These are phyloP conservation scores for Claviceps paspali DNA, from an alignment of 2,329 filamentous ascomycete genomes.

Conservation along the genomic window DNA sequence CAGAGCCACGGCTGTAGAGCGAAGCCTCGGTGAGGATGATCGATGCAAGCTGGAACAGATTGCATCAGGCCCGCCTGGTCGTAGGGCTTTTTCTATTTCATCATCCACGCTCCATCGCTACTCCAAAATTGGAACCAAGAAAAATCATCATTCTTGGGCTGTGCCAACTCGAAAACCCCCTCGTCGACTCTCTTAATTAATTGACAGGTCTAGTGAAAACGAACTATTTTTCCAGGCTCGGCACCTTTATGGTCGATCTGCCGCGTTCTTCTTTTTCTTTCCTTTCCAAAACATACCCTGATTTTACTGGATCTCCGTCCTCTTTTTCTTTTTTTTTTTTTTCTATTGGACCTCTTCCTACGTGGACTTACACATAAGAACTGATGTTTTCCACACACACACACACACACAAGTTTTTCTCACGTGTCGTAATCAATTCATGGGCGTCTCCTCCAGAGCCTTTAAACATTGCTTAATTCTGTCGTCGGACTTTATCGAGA, in stretches of 20 bases:
- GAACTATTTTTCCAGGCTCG: no score
- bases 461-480: constrained; percentile 5
- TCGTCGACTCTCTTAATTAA: no score
- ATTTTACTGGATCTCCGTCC: background rate
- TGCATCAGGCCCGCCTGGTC: background rate
- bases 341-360: no score
- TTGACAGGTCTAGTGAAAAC: no score
- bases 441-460: background rate
- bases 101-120: background rate
- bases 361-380: background rate
- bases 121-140: no score
- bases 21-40: background rate
- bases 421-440: background rate
- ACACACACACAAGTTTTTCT: no score
- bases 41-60: background rate
- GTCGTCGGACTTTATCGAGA: constrained; percentile 13
- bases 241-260: background rate
- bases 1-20: constrained; percentile 2
- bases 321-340: no score
- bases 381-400: background rate
- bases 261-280: no score
- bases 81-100: no score
- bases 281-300: no score
- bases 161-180: no score
- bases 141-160: no score